These are phyloP conservation scores for Gynostemma pentaphyllum DNA, from an alignment of 306 rosid species.

Conservation along the genomic window DNA sequence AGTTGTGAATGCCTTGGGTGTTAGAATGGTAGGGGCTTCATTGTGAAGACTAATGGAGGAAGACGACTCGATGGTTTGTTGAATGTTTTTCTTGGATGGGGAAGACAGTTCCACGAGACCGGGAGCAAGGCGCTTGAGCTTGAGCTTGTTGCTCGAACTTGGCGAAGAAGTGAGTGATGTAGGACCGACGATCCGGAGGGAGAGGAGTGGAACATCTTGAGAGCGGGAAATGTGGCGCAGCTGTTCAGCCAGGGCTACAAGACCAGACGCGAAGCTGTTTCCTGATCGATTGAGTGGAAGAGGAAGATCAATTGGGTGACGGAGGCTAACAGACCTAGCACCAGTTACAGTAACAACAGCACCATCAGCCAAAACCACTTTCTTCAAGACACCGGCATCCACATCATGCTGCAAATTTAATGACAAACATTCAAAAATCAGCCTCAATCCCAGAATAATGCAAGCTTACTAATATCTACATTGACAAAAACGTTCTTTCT, in stretches of 20 bases:
- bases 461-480: no score
- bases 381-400: conserved; percentile 93
- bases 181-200: conserved; percentile 79
- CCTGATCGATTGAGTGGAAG: conserved; percentile 53
- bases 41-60: conserved; percentile 26
- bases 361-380: conserved; percentile 87
- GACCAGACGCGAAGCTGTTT: conserved; percentile 67
- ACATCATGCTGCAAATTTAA: conserved; percentile 76
- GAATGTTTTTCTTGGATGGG: conserved; percentile 19
- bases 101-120: conserved; percentile 88
- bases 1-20: conserved; percentile 49
- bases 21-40: conserved; percentile 46
- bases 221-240: conserved; percentile 52
- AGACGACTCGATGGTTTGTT: conserved; percentile 24
- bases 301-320: conserved; percentile 75
- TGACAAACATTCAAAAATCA: not conserved
- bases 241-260: conserved; percentile 60
- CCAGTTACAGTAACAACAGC: conserved; percentile 92
- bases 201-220: conserved; percentile 41
- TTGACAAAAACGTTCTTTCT: no score
- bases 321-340: conserved; percentile 83
- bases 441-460: not conserved
- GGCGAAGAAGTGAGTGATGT: conserved; percentile 62
- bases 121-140: conserved; percentile 91
- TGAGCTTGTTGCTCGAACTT: conserved; percentile 48